Evolutionary conservation across 306 rosid species (phyloP).

Genomic region (Cicer pinnatifidum): DNA sequence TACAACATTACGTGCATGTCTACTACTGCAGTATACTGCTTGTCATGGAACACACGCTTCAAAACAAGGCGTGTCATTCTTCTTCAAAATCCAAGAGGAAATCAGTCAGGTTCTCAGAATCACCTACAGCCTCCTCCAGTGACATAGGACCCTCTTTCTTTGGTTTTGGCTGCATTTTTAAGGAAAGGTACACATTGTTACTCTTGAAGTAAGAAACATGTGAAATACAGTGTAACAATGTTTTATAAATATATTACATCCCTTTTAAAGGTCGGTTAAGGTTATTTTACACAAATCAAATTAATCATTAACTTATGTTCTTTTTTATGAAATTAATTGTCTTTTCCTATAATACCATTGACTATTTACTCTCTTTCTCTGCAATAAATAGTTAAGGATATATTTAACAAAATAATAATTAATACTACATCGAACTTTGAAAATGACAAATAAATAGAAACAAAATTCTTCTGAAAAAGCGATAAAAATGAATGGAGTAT

Average conservation of each 20-base stretch:
- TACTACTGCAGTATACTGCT: constrained; percentile 12
- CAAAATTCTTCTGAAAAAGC: too few relatives aligned
- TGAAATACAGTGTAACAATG: neutral
- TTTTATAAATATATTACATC: constrained; percentile 9
- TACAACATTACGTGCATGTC: constrained; percentile 4
- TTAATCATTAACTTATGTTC: too few relatives aligned
- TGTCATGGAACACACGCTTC: constrained; percentile 26
- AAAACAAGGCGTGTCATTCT: constrained; percentile 47
- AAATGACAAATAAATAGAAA: too few relatives aligned
- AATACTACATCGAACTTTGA: too few relatives aligned
- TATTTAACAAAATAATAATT: too few relatives aligned
- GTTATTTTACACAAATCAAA: too few relatives aligned
- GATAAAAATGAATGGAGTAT: neutral
- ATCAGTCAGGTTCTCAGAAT: constrained; percentile 89
- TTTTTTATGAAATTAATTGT: too few relatives aligned
- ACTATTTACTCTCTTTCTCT: too few relatives aligned
- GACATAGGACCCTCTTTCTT: constrained; percentile 70
- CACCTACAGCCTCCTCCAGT: constrained; percentile 74
- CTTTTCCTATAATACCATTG: too few relatives aligned
- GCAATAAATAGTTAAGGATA: too few relatives aligned
- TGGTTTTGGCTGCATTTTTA: constrained; percentile 66
- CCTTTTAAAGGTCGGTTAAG: too few relatives aligned
- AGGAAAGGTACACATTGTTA: constrained; percentile 17
- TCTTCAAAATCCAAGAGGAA: constrained; percentile 90
- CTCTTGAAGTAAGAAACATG: constrained; percentile 35